phyloP scores from a whole-genome alignment of 257 asterid species.

The Solanum piurae region DNA sequence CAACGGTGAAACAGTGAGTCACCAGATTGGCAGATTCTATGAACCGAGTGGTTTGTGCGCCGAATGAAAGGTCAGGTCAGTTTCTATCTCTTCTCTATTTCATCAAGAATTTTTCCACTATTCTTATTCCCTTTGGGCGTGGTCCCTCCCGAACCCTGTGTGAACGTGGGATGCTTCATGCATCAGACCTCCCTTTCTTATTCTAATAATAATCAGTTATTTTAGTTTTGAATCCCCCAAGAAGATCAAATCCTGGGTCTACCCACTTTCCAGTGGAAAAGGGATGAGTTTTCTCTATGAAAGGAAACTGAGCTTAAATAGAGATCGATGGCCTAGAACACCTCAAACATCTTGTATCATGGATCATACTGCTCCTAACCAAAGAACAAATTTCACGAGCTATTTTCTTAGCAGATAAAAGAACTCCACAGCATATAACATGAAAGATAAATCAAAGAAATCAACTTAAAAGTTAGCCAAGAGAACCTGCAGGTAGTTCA shows the following conservation, averaged over 20 bases:
- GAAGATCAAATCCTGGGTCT: neutral
- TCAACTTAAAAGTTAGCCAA: neutral
- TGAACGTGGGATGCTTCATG: neutral
- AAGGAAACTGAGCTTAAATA: neutral
- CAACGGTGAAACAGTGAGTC: neutral
- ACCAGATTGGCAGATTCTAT: neutral
- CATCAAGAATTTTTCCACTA: neutral
- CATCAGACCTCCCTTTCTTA: neutral
- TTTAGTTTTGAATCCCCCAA: neutral
- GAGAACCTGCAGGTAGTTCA: conserved; percentile 30
- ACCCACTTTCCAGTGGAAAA: neutral
- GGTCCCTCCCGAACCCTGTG: neutral
- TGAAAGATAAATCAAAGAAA: neutral
- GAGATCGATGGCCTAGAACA: neutral
- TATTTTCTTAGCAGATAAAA: neutral
- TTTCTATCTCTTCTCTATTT: neutral
- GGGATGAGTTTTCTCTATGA: neutral
- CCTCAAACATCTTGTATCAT: neutral
- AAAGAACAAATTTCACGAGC: neutral
- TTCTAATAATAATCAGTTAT: neutral
- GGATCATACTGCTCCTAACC: neutral
- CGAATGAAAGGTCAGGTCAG: neutral
- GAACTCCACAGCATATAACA: neutral
- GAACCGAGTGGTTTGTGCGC: neutral
- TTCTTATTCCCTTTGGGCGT: neutral